Evolutionary conservation across 2,329 filamentous ascomycete genomes (phyloP).

Genomic region (Colletotrichum spinosum): DNA sequence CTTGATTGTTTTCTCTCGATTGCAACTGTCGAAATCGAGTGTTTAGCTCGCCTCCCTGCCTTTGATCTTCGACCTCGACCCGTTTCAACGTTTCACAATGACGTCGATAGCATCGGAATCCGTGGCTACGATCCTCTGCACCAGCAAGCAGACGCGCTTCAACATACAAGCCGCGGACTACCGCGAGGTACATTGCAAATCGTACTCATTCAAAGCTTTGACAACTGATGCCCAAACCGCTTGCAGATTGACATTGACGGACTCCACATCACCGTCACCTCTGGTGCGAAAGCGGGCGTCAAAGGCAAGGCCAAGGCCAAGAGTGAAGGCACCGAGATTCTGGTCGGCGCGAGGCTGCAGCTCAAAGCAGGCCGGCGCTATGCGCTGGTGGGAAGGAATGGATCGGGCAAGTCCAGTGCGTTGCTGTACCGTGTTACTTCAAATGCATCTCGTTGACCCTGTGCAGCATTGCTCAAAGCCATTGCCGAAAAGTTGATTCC

Average conservation of each 20-base stretch:
- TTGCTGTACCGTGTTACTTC: background rate
- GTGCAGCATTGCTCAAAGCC: slow-evolving; percentile 75
- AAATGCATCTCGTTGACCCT: background rate
- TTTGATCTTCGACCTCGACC: background rate
- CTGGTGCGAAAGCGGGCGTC: slow-evolving; percentile 54
- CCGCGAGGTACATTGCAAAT: slow-evolving; percentile 60
- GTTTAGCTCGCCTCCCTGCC: background rate
- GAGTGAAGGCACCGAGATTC: slow-evolving; percentile 70
- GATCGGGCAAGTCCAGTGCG: slow-evolving; percentile 83
- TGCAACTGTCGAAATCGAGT: too few species aligned
- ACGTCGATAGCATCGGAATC: slow-evolving; percentile 63
- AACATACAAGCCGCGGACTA: slow-evolving; percentile 67
- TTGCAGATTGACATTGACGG: slow-evolving; percentile 74
- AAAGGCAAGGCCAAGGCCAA: slow-evolving; percentile 64
- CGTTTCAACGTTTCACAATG: slow-evolving; percentile 47
- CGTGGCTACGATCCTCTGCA: slow-evolving; percentile 67
- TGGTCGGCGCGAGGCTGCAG: slow-evolving; percentile 76
- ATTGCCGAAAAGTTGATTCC: slow-evolving; percentile 84
- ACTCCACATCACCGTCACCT: slow-evolving; percentile 74
- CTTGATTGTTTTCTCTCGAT: too few species aligned
- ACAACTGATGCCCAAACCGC: slow-evolving; percentile 42
- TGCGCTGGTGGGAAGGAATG: slow-evolving; percentile 83
- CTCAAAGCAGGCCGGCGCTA: slow-evolving; percentile 81
- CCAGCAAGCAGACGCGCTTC: slow-evolving; percentile 76
- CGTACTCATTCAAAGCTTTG: background rate